Conservation (phyloP, 257 asterid genomes). For the Coffea eugenioides region DNA sequence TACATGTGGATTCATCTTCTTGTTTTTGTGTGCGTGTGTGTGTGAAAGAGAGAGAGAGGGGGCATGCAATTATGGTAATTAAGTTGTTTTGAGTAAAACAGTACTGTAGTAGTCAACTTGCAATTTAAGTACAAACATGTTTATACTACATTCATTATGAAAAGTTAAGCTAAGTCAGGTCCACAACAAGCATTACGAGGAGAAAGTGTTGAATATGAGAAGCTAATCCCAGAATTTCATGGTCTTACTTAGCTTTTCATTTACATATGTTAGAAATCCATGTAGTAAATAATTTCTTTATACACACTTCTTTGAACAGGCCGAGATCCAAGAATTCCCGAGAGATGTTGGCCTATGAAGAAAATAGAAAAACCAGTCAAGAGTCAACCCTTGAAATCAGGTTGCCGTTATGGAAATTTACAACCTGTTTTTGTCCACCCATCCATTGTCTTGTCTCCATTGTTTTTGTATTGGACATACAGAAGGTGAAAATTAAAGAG, state of each 20-base stretch:
- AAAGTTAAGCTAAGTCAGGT: neutral
- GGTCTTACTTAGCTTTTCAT: slow-evolving; percentile 1
- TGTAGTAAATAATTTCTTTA: neutral
- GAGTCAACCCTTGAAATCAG: slow-evolving; percentile 53
- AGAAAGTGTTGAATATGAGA: slow-evolving; percentile 48
- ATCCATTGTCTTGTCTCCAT: neutral
- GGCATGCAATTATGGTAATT: neutral
- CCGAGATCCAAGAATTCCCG: slow-evolving; percentile 52
- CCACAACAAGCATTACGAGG: slow-evolving; percentile 23
- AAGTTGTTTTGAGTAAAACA: neutral
- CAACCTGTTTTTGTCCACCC: neutral
- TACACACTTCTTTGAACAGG: slow-evolving; percentile 3
- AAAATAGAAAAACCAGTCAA: slow-evolving; percentile 21
- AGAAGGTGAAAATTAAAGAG: neutral
- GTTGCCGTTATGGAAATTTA: slow-evolving; percentile 37
- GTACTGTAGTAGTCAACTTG: neutral
- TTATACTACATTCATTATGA: neutral
- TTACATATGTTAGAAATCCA: neutral
- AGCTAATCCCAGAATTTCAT: slow-evolving; percentile 26
- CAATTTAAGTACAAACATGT: neutral
- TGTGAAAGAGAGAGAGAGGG: neutral
- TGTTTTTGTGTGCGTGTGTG: neutral
- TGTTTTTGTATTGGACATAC: neutral
- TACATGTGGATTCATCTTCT: neutral
- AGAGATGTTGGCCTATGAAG: slow-evolving; percentile 24